These are phyloP conservation scores for Comarum palustre DNA, from an alignment of 306 rosid genomes.

Conservation along the genomic window DNA sequence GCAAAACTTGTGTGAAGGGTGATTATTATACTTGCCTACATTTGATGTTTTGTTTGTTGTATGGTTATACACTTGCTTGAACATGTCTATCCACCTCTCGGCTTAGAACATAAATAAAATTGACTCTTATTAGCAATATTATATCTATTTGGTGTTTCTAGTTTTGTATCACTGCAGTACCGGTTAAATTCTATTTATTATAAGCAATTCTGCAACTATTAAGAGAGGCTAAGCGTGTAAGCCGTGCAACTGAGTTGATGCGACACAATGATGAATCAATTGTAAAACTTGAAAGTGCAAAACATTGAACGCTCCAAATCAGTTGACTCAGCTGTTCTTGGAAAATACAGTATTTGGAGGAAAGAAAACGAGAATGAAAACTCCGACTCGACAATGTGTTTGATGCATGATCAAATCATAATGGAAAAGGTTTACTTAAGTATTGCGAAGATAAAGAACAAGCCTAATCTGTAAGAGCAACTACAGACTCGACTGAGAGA, in stretches of 20 bases:
- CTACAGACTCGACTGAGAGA: constrained; percentile 57
- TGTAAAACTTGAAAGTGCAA: constrained; percentile 72
- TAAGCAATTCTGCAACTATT: constrained; percentile 56
- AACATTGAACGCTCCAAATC: constrained; percentile 86
- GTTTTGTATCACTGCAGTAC: background rate
- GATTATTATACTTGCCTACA: constrained; percentile 29
- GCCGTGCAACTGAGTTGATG: constrained; percentile 69
- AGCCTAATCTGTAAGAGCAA: constrained; percentile 47
- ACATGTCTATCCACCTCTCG: constrained; percentile 7
- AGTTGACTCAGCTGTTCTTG: constrained; percentile 70
- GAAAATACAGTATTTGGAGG: constrained; percentile 94
- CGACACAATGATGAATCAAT: constrained; percentile 52
- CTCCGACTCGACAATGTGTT: constrained; percentile 64
- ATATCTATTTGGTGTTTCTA: constrained; percentile 7
- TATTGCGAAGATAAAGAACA: constrained; percentile 66
- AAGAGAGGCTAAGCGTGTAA: constrained; percentile 62
- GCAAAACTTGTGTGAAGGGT: constrained; percentile 65
- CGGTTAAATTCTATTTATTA: constrained; percentile 12
- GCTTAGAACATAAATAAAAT: background rate
- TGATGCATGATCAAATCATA: constrained; percentile 86
- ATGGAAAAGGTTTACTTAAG: constrained; percentile 90
- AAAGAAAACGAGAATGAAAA: constrained; percentile 75
- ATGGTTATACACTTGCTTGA: constrained; percentile 9
- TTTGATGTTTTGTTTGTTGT: constrained; percentile 11
- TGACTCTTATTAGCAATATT: background rate